phyloP scores from a whole-genome alignment of 257 asterid species.

The Rauvolfia tetraphylla region DNA sequence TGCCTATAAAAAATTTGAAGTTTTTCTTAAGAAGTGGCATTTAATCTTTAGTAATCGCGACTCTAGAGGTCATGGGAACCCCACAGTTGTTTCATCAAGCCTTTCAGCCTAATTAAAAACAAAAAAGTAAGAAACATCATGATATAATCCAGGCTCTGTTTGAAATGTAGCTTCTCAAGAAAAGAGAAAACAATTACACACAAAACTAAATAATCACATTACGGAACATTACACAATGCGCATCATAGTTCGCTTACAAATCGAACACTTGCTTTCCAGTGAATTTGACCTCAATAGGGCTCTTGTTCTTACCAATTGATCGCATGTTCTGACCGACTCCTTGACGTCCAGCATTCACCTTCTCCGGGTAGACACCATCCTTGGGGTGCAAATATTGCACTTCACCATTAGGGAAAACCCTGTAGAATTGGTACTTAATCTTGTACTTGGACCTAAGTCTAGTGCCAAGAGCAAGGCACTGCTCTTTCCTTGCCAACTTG shows the following conservation, averaged over 20 bases:
- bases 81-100: no score
- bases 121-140: not conserved
- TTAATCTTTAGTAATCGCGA: not conserved
- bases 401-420: slow-evolving; percentile 94
- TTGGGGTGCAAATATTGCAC: slow-evolving; percentile 94
- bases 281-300: slow-evolving; percentile 83
- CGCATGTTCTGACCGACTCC: slow-evolving; percentile 76
- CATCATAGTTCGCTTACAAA: slow-evolving; percentile 34
- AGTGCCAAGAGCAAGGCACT: slow-evolving; percentile 85
- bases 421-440: slow-evolving; percentile 76
- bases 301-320: slow-evolving; percentile 74
- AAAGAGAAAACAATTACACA: slow-evolving; percentile 8
- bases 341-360: slow-evolving; percentile 78
- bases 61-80: no score
- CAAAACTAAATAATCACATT: slow-evolving; percentile 4
- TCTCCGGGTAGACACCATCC: slow-evolving; percentile 97
- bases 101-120: not conserved
- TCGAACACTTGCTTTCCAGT: slow-evolving; percentile 82
- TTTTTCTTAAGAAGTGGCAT: not conserved
- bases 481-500: slow-evolving; percentile 87
- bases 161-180: slow-evolving; percentile 9
- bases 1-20: no score
- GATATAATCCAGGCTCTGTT: slow-evolving; percentile 5
- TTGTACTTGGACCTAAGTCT: slow-evolving; percentile 83
- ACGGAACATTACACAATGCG: not conserved